Percentiles rank a stretch among this genome's conserved stretches.
These are phyloP conservation scores for Ceratocystis ficicola DNA, from an alignment of 2,329 filamentous ascomycete genomes.

Conservation along the genomic window DNA sequence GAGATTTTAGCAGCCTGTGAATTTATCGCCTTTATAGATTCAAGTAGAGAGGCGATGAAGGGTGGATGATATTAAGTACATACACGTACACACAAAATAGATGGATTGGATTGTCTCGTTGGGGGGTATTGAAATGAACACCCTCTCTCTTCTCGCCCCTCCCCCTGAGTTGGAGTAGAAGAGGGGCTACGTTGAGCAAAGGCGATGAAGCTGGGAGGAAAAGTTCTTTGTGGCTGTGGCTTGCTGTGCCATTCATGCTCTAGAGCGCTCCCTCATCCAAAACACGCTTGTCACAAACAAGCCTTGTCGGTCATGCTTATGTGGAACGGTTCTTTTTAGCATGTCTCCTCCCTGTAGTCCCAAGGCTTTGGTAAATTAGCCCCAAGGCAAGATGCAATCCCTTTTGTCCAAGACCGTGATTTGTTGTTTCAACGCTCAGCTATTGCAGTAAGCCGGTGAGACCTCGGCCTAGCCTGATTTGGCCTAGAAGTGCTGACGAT, in stretches of 20 bases:
- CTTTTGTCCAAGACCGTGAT: not conserved
- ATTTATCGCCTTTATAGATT: no score
- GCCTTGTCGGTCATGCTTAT: not conserved
- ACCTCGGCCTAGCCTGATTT: not conserved
- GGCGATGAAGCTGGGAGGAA: no score
- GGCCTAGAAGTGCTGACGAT: not conserved
- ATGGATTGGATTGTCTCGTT: no score
- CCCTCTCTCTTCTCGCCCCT: no score
- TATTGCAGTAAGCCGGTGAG: not conserved
- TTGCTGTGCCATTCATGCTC: not conserved
- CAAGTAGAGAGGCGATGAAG: no score
- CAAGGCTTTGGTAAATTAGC: slow-evolving; percentile 5
- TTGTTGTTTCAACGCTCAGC: not conserved
- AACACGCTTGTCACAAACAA: not conserved
- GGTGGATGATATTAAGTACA: no score
- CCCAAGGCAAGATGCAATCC: not conserved
- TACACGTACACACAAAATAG: no score
- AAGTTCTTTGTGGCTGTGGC: not conserved
- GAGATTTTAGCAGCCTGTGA: no score
- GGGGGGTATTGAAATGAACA: no score
- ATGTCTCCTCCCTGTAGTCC: not conserved
- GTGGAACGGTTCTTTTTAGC: not conserved
- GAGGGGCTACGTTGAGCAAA: no score
- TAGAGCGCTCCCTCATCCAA: not conserved
- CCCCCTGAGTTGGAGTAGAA: no score